Evolutionary conservation across 2,329 filamentous ascomycete genomes (phyloP), one percentile per base, ranked within the genome.

Genomic region (Penicillium freii): DNA sequence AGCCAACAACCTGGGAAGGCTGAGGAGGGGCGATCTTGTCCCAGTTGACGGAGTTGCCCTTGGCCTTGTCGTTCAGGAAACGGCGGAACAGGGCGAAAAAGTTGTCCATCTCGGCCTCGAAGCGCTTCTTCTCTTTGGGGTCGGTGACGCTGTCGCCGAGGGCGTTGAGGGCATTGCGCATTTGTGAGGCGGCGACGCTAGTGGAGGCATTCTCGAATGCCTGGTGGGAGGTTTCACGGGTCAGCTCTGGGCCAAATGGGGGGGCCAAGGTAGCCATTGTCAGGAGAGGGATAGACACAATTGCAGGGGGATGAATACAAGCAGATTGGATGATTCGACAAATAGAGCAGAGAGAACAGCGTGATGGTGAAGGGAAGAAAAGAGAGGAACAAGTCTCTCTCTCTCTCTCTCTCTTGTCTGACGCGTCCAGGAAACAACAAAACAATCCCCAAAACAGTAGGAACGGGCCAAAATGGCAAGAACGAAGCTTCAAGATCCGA

Each of bases 41-140:
- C 94, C 94, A 99, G 77, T 96, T 91, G 84, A 94, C 86, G 51
- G 87, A 87, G 76, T 94, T 97, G 77, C 93, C 92, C 87, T 97
- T 97, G 73, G 94, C 93, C 84, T 97, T 96, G 82, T 97, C 94
- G 76, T 97, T 97, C 63, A 99, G 83, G 80, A 97, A 99, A 80
- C 94, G 87, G 74, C 94, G 90, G 88, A 99, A 99, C 62, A 99
- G 89, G 60, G 92, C 89, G 75, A 99, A 99, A 84, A 99, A 99
- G 87, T 99, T 99, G 86, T 99, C 94, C 92, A 97, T 97, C 81
- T 99, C 93, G 5, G 92, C 95, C 82, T 97, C 93, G 78, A 97
- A 97, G 66, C 95, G 87, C 90, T 80, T 78, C 81, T 85, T 87
- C 74, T 85, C 82, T 33, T 75, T 81, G 56, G 89, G 83, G 74